phyloP scores from a whole-genome alignment of 805 yeast species.

The Sugiyamaella chiloensis region DNA sequence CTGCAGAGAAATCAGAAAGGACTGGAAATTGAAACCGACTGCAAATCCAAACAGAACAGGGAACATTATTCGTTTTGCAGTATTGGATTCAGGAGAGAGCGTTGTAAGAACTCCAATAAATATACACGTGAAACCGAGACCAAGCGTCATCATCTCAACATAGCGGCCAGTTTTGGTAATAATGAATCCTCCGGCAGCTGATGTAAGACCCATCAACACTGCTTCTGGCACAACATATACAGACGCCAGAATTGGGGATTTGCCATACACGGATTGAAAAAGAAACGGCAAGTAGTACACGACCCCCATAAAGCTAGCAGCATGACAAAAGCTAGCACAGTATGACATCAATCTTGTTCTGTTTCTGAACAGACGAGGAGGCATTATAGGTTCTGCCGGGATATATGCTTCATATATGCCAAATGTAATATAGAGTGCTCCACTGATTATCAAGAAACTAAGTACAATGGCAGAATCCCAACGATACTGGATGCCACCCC shows the following conservation, averaged over 20 bases:
- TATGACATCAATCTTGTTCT: constrained; percentile 30
- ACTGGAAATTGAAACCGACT: constrained; percentile 48
- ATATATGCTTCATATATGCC: constrained; percentile 44
- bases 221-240: constrained; percentile 45
- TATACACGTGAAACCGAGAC: constrained; percentile 39
- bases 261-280: constrained; percentile 45
- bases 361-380: constrained; percentile 38
- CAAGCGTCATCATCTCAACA: constrained; percentile 40
- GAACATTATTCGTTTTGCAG: constrained; percentile 41
- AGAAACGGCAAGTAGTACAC: constrained; percentile 49
- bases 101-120: constrained; percentile 46
- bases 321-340: constrained; percentile 45
- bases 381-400: constrained; percentile 42
- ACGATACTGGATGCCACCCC: constrained; percentile 48
- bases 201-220: constrained; percentile 40
- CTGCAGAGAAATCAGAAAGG: constrained; percentile 46
- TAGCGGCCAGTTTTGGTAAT: constrained; percentile 43
- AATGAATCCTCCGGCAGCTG: constrained; percentile 46
- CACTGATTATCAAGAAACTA: constrained; percentile 42
- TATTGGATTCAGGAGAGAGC: constrained; percentile 39
- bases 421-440: constrained; percentile 40
- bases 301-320: constrained; percentile 47
- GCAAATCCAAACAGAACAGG: constrained; percentile 48
- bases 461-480: constrained; percentile 57
- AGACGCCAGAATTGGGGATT: constrained; percentile 40